A percentile compares a stretch with the other conserved stretches of the same genome.
Evolutionary conservation across 1,284 basidiomycete species (phyloP).

Genomic region (Laetiporus sulphureus): DNA sequence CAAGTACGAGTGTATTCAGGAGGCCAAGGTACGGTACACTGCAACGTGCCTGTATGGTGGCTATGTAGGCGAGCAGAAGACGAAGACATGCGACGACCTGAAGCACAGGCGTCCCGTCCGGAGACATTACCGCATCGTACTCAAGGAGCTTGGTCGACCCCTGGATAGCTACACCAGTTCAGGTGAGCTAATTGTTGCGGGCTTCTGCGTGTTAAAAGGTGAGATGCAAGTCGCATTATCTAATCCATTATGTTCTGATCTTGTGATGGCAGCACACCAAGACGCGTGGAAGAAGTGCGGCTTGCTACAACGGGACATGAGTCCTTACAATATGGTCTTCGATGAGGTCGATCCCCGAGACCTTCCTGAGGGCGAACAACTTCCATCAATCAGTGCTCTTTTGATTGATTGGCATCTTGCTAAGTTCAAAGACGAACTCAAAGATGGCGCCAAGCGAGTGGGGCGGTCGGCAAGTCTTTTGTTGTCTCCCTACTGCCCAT

Average conservation of each 20-base stretch:
- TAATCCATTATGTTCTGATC: too few species aligned
- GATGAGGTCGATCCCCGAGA: background rate
- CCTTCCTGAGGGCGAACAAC: background rate
- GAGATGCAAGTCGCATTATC: background rate
- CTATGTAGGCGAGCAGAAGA: too few species aligned
- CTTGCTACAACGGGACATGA: background rate
- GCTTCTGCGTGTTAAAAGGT: background rate
- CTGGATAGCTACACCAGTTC: background rate
- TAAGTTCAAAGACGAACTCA: slow-evolving; percentile 2
- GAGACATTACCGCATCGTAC: background rate
- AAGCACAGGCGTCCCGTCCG: too few species aligned
- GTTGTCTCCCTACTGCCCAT: too few species aligned
- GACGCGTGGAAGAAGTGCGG: background rate
- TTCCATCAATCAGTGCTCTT: background rate
- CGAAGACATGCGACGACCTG: too few species aligned
- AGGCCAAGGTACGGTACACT: too few species aligned
- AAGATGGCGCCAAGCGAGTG: background rate
- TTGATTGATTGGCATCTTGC: slow-evolving; percentile 8
- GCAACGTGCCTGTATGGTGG: too few species aligned
- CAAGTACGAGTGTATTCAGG: too few species aligned
- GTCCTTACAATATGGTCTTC: background rate
- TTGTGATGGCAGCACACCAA: background rate
- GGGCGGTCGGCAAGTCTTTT: background rate
- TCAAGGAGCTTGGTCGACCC: background rate
- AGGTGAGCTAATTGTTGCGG: background rate